These are phyloP conservation scores for Globisporangium carolinianum DNA, from an alignment of 352 stramenopile genomes.

Conservation along the genomic window DNA sequence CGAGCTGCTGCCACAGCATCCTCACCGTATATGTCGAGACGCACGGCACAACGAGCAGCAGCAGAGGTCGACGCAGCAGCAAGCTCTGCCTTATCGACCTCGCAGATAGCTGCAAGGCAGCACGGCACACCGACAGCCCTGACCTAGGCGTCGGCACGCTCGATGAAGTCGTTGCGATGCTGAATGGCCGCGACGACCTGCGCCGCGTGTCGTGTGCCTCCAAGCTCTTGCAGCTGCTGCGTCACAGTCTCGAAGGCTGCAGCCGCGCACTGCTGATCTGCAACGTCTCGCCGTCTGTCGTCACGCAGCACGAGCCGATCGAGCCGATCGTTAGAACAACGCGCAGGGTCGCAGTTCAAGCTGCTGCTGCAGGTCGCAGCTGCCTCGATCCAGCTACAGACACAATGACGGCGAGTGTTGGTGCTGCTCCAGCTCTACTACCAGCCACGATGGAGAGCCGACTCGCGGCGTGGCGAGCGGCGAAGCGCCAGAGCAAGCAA, in stretches of 20 bases:
- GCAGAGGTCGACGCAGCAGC: constrained; percentile 12
- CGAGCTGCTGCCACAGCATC: constrained; percentile 75
- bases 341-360: constrained; percentile 34
- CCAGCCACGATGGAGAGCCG: constrained; percentile 10
- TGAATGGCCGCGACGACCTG: constrained; percentile 37
- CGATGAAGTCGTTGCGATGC: constrained; percentile 69
- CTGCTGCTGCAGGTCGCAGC: constrained; percentile 6
- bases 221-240: constrained; percentile 69
- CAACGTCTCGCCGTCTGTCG: constrained; percentile 19
- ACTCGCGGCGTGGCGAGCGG: constrained; percentile 9
- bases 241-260: constrained; percentile 33
- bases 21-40: constrained; percentile 48
- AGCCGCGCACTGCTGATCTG: constrained; percentile 40
- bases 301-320: constrained; percentile 26
- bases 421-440: too few relatives aligned
- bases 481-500: not conserved
- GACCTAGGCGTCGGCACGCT: constrained; percentile 33
- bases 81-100: constrained; percentile 43
- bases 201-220: constrained; percentile 63
- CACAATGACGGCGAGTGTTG: not conserved
- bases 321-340: constrained; percentile 11
- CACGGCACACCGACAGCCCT: too few relatives aligned
- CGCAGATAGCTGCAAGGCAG: constrained; percentile 8
- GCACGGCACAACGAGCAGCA: constrained; percentile 3
- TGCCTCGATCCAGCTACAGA: not conserved